Evolutionary conservation across 1,139 yeast species (phyloP).

Genomic region (Kazachstania sp.): DNA sequence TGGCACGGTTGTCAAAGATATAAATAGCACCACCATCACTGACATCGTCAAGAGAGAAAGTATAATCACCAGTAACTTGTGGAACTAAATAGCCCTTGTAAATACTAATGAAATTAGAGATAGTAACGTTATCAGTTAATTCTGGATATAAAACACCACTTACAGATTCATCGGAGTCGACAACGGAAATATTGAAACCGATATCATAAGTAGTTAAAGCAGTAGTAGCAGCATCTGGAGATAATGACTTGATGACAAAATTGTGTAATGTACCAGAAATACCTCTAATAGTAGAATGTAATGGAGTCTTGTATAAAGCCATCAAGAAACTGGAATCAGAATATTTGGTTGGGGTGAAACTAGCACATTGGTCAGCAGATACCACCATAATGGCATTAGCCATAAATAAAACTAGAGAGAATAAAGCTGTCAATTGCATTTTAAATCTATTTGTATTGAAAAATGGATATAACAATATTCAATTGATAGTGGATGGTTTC

Average conservation of each 20-base stretch:
- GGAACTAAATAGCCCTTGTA: background rate
- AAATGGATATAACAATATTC: no score
- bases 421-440: background rate
- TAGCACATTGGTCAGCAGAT: background rate
- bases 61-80: background rate
- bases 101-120: background rate
- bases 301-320: background rate
- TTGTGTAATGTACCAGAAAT: background rate
- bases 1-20: background rate
- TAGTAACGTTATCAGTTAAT: background rate
- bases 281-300: background rate
- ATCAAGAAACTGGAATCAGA: background rate
- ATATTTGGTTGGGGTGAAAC: background rate
- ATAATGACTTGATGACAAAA: background rate
- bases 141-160: background rate
- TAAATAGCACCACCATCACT: background rate
- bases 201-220: background rate
- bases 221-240: background rate
- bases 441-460: background rate
- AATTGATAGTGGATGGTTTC: no score
- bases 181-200: background rate
- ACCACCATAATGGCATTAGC: background rate
- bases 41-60: background rate
- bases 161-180: background rate
- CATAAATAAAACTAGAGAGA: background rate